phyloP scores from a whole-genome alignment of 495 filamentous ascomycete genomes.

The Neurospora sp. region DNA sequence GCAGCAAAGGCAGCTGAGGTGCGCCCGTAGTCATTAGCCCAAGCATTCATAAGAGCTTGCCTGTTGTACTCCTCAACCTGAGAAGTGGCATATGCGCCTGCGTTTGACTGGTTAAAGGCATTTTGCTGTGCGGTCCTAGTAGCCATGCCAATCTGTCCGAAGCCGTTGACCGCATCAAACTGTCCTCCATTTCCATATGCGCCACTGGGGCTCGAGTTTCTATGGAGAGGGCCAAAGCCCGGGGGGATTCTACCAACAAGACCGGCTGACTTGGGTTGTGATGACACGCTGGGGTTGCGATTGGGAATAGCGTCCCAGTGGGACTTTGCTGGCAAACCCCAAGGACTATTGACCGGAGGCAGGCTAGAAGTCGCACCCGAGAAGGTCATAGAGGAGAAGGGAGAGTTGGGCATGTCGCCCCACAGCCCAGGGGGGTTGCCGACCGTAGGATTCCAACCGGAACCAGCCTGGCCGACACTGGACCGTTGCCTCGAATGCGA shows the following conservation, averaged over 20 bases:
- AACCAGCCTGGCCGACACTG: background rate
- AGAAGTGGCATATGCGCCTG: background rate
- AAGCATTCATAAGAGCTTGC: conserved; percentile 6
- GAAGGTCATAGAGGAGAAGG: conserved; percentile 16
- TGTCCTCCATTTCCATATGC: background rate
- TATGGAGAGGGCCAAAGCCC: background rate
- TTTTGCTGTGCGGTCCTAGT: background rate
- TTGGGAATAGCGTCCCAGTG: background rate
- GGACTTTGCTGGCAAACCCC: conserved; percentile 12
- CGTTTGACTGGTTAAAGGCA: background rate
- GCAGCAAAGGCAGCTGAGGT: background rate
- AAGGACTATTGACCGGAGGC: conserved; percentile 20
- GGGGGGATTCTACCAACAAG: background rate
- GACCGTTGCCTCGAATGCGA: background rate
- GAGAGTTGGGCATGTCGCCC: conserved; percentile 1
- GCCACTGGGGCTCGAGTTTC: background rate
- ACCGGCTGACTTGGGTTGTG: background rate
- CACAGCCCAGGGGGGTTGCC: background rate
- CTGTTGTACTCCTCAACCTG: conserved; percentile 2
- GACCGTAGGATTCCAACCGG: conserved; percentile 2
- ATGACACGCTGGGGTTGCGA: background rate
- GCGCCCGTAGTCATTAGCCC: conserved; percentile 3
- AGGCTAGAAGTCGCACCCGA: conserved; percentile 14
- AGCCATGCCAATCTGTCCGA: background rate
- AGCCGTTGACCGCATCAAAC: background rate